A percentile compares a stretch with the other conserved stretches of the same genome.
Evolutionary conservation across 441 rosid genomes (phyloP).

Genomic region (Jatropha podagrica): DNA sequence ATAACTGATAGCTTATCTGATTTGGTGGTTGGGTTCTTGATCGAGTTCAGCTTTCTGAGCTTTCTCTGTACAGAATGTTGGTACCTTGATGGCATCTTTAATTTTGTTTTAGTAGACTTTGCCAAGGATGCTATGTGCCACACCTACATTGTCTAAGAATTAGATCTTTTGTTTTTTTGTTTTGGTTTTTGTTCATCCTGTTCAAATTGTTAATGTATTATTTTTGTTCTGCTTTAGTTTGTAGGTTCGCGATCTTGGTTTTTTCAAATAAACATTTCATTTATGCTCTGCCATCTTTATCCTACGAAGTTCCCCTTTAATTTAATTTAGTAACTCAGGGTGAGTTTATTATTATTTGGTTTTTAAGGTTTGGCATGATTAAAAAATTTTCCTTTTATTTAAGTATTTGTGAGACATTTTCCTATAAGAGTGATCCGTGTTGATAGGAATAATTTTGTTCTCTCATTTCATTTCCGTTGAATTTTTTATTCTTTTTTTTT

Average conservation of each 20-base stretch:
- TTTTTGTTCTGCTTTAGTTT: not conserved
- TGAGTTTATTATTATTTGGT: too few species aligned
- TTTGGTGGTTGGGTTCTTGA: not conserved
- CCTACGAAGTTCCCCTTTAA: too few species aligned
- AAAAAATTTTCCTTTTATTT: too few species aligned
- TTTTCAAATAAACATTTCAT: not conserved
- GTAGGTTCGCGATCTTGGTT: not conserved
- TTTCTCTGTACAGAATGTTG: constrained; percentile 4
- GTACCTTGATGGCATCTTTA: not conserved
- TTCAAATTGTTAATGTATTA: not conserved
- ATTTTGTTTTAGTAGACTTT: not conserved
- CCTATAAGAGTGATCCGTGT: too few species aligned
- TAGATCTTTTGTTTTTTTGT: not conserved
- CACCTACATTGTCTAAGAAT: not conserved
- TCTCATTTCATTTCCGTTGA: too few species aligned
- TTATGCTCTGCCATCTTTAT: not conserved
- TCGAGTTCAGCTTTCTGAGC: not conserved
- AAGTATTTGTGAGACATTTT: too few species aligned
- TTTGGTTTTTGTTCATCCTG: not conserved
- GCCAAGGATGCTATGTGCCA: not conserved
- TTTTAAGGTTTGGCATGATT: too few species aligned
- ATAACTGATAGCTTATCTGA: not conserved
- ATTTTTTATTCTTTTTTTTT: too few species aligned
- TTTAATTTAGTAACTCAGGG: too few species aligned
- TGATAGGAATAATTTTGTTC: too few species aligned